phyloP scores from a whole-genome alignment of 805 yeast species.

The Naumovozyma castellii region DNA sequence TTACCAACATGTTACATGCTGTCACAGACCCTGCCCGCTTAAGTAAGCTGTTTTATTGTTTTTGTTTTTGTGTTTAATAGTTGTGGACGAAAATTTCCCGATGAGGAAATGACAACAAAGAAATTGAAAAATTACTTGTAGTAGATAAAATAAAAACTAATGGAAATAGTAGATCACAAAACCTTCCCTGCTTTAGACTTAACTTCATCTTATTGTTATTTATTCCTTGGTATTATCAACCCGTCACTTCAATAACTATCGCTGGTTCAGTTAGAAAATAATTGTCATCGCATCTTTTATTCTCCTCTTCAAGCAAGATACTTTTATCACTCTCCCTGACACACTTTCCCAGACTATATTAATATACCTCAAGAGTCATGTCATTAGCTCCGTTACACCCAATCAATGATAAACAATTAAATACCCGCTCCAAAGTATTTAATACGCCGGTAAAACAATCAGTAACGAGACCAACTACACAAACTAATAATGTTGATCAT shows the following conservation, averaged over 20 bases:
- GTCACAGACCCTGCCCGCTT: too few relatives aligned
- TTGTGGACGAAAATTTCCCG: not conserved
- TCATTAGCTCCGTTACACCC: slow-evolving; percentile 29
- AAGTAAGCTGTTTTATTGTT: too few relatives aligned
- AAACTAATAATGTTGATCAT: slow-evolving; percentile 8
- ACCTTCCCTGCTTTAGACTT: too few relatives aligned
- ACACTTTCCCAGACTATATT: not conserved
- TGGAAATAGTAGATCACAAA: not conserved
- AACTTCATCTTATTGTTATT: not conserved
- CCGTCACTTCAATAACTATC: not conserved
- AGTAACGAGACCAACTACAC: slow-evolving; percentile 11
- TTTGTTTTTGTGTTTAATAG: not conserved
- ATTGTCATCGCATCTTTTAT: not conserved
- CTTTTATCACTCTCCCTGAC: not conserved
- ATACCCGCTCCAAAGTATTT: slow-evolving; percentile 23
- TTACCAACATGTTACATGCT: too few relatives aligned
- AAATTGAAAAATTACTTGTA: not conserved
- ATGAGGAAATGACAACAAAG: not conserved
- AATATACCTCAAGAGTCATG: slow-evolving; percentile 10
- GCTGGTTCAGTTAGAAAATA: not conserved
- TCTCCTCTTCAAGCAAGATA: too few relatives aligned
- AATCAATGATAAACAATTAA: slow-evolving; percentile 28
- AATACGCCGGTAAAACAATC: not conserved
- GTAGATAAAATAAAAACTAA: not conserved
- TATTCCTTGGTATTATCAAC: not conserved